Base-by-base conservation (phyloP, 75 land plant genomes). In the Isoetes taiwanensis region DNA sequence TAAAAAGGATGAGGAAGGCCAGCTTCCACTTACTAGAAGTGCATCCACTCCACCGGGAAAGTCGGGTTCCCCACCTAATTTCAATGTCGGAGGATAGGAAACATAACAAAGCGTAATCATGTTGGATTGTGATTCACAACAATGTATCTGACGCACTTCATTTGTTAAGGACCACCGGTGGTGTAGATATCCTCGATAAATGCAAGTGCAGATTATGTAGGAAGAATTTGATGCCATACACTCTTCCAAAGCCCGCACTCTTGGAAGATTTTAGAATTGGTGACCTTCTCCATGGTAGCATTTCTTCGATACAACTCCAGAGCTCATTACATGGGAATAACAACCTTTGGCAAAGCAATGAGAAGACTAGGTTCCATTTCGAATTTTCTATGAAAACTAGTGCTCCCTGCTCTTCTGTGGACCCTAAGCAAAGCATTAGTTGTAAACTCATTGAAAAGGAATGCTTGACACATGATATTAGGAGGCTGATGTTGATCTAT, bases 161-260 rank as follows among this genome's bases (percentile, higher is more conserved):
- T 91, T 87, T 69, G 64, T 91, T 43, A 71, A 74, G 9, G 95
- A 91, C 56, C 97, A 91, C 35, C 97, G 97, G 97, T 26, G 95
- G 97, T 1, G 43, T 77, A 30, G 97, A 91, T 54, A 83, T 85
- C 68, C 83, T 91, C 81, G n/a, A 83, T 87, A 73, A 87, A 86
- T 48, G 95, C 89, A 16, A 94, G 97, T 21, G 66, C 68, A 0
- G 95, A 91, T 41, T 78, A 85, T 67, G 81, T 94, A 14, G n/a
- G 95, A 91, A 30, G 97, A 91, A 59, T 91, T 91, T 58, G 97
- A 91, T 28, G 86, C 89, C 38, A 91, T 91, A 11, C 97, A 91
- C 72, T 91, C 97, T 0, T 75, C 76, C 59, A 80, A 80, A 42
- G 97, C 89, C 43, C 54, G 63, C 76, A 20, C 53, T 91, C 58